phyloP scores from a whole-genome alignment of 2,329 filamentous ascomycete genomes.

The Cyanodermella asteris region DNA sequence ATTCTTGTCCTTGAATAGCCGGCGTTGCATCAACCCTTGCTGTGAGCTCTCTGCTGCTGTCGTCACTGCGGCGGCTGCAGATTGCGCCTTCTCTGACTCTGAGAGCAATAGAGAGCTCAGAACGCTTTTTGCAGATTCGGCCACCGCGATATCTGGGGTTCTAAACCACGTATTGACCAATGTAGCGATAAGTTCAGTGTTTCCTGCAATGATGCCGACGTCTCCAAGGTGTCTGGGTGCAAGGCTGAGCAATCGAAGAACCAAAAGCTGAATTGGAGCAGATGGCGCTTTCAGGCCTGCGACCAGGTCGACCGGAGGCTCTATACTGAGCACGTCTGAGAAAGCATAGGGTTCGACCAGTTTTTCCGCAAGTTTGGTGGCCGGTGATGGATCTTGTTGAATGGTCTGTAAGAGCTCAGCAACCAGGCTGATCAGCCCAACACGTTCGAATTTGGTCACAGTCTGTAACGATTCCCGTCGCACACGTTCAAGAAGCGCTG shows the following conservation, averaged over 20 bases:
- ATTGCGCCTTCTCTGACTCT: conserved; percentile 7
- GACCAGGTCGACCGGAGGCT: conserved; percentile 29
- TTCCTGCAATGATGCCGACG: conserved; percentile 35
- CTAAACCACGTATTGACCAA: conserved; percentile 37
- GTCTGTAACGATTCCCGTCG: conserved; percentile 4
- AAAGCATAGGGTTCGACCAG: conserved; percentile 27
- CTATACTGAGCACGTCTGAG: conserved; percentile 23
- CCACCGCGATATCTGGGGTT: conserved; percentile 31
- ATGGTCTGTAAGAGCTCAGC: conserved; percentile 29
- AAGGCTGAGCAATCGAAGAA: conserved; percentile 33
- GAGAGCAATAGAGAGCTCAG: conserved; percentile 27
- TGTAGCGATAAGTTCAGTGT: conserved; percentile 30
- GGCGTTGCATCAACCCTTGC: conserved; percentile 41
- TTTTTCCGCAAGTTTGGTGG: conserved; percentile 26
- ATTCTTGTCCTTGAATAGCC: conserved; percentile 37
- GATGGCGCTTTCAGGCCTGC: conserved; percentile 29
- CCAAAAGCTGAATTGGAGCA: conserved; percentile 32
- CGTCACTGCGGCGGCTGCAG: conserved; percentile 10
- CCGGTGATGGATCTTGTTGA: conserved; percentile 34
- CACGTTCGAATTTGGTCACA: conserved; percentile 3
- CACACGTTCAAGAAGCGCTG: conserved; percentile 6
- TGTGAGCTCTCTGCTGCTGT: conserved; percentile 26
- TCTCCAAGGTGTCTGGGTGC: conserved; percentile 28
- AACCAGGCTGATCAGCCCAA: conserved; percentile 21
- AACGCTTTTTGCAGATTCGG: conserved; percentile 29